These are phyloP conservation scores for Lentinula guzmanii DNA, from an alignment of 768 basidiomycete species.

Conservation along the genomic window DNA sequence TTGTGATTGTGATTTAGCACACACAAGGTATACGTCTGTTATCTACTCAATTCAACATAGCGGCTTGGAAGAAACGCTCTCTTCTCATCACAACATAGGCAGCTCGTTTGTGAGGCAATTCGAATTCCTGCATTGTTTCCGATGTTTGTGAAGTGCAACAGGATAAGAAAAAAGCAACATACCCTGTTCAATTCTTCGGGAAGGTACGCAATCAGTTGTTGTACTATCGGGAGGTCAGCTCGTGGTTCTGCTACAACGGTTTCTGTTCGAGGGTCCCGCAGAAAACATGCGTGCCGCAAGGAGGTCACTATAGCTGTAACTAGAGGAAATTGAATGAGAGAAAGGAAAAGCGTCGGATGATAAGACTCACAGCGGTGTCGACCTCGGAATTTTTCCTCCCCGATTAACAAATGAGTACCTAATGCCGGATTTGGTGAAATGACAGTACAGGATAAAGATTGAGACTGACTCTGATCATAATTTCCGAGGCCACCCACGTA, in stretches of 20 bases:
- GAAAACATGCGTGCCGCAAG: constrained; percentile 36
- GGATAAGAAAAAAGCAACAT: not conserved
- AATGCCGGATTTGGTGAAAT: constrained; percentile 13
- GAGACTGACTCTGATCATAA: constrained; percentile 10
- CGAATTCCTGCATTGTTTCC: constrained; percentile 2
- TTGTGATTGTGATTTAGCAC: too few species aligned
- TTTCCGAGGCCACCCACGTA: constrained; percentile 9
- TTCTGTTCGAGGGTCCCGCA: constrained; percentile 34
- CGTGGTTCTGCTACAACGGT: constrained; percentile 38
- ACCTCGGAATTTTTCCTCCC: constrained; percentile 42
- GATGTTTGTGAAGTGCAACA: not conserved
- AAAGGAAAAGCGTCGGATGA: not conserved
- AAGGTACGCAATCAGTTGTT: constrained; percentile 8
- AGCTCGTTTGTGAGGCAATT: constrained; percentile 8
- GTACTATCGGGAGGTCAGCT: constrained; percentile 13
- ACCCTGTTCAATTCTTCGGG: constrained; percentile 10
- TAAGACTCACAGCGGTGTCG: constrained; percentile 29
- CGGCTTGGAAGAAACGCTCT: constrained; percentile 10
- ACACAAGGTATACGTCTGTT: too few species aligned
- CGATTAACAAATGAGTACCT: constrained; percentile 39
- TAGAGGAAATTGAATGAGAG: not conserved
- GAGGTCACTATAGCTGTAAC: constrained; percentile 28
- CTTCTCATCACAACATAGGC: constrained; percentile 6
- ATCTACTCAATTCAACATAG: constrained; percentile 6
- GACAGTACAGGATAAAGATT: constrained; percentile 19